Evolutionary conservation across 2,329 filamentous ascomycete species (phyloP), one percentile per base, ranked within the genome.

Genomic region (Colletotrichum sp.): DNA sequence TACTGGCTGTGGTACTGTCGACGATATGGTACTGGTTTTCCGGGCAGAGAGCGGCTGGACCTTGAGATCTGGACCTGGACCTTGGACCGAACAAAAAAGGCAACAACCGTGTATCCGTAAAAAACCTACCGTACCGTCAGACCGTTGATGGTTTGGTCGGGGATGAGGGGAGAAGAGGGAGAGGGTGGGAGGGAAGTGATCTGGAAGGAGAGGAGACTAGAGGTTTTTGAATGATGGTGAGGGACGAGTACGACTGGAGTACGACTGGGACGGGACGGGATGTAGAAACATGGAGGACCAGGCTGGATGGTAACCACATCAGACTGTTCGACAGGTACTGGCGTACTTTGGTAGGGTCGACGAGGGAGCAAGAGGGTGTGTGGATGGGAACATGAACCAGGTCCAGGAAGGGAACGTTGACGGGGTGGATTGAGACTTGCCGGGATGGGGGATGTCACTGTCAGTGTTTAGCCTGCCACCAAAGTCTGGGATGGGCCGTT

Each of bases 221-320:
- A 78, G 82, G 80, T 80, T 84, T 85, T 85, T 85, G 79, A 85
- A 85, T 84, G 82, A 76, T 77, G 69, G 73, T 51, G 57, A 71
- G 55, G 67, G 75, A 73, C 70, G 76, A 78, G 77, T 78, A 47
- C 43, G 43, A 47, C 43, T 47, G 43, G 43, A 47, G 43, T 21
- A 47, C 43, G 43, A 47, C 43, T 47, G 43, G 43, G 43, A 47
- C 43, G 78, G 57, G 57, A 62, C 21, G 43, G 62, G 29, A 65
- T 24, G 16, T 33, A 71, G 55, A 58, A 61, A 63, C 61, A 73
- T 70, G 66, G 58, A 70, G 51, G 59, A 64, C 54, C 51, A 55
- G 68, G 55, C 47, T 63, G 67, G 54, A 64, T 66, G 51, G 43
- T 55, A 66, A 59, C 62, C 68, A 67, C 51, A 68, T 59, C 33